phyloP scores from a whole-genome alignment of 495 filamentous ascomycete genomes.

The Neurospora sp. region DNA sequence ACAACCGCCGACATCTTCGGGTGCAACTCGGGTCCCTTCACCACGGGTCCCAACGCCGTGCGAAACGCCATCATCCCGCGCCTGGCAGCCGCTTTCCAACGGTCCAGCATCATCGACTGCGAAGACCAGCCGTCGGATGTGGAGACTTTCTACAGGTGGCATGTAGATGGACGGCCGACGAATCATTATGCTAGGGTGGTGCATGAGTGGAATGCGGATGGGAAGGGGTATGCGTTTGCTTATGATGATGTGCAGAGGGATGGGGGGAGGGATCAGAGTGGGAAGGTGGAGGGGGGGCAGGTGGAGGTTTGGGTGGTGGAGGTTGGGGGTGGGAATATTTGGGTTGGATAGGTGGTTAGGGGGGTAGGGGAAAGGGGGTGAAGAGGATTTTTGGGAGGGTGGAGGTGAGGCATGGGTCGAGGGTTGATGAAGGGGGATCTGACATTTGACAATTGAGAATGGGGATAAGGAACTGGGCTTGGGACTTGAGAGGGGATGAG shows the following conservation, averaged over 20 bases:
- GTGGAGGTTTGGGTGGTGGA: constrained; percentile 54
- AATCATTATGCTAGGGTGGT: constrained; percentile 67
- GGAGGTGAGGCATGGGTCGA: neutral
- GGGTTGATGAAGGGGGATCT: neutral
- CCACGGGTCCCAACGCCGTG: constrained; percentile 39
- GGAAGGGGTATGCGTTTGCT: constrained; percentile 66
- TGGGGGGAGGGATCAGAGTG: constrained; percentile 53
- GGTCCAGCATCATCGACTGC: constrained; percentile 40
- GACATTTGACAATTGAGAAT: too few species aligned
- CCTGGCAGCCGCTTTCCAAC: constrained; percentile 59
- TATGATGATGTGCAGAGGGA: constrained; percentile 67
- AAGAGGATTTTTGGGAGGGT: too few species aligned
- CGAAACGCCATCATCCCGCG: constrained; percentile 54
- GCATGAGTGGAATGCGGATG: constrained; percentile 54
- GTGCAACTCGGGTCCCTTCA: constrained; percentile 63
- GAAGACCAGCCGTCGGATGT: constrained; percentile 42
- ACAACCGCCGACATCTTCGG: constrained; percentile 57
- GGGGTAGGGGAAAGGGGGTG: constrained; percentile 1
- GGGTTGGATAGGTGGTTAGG: constrained; percentile 16
- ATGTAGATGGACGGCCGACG: constrained; percentile 29
- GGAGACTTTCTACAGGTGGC: constrained; percentile 43
- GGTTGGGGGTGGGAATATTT: constrained; percentile 44
- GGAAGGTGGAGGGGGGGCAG: constrained; percentile 51
- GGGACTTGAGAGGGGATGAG: neutral
- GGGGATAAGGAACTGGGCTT: neutral